phyloP scores from a whole-genome alignment of 2,329 filamentous ascomycete species.

The Trichothecium sympodiale region DNA sequence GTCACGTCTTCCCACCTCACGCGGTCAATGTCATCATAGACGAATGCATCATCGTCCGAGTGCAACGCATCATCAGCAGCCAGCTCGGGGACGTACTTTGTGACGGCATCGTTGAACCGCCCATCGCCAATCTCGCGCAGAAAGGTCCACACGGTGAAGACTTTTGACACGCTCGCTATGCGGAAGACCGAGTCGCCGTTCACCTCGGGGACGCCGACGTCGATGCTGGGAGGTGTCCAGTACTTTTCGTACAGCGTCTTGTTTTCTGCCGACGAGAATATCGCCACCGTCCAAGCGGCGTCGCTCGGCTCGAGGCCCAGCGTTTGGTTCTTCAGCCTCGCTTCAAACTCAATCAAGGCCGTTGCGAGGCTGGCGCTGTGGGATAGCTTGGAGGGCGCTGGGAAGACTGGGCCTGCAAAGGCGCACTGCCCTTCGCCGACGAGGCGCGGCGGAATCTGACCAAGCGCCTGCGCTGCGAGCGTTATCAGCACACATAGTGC shows the following conservation, averaged over 20 bases:
- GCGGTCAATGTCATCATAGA: constrained; percentile 13
- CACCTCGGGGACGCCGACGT: constrained; percentile 14
- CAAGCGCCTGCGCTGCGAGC: too few species aligned
- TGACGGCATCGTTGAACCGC: constrained; percentile 27
- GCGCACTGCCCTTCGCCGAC: too few species aligned
- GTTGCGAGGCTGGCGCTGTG: too few species aligned
- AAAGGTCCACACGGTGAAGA: constrained; percentile 29
- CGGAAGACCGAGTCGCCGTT: constrained; percentile 24
- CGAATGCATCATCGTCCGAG: not conserved
- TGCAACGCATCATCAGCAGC: constrained; percentile 6
- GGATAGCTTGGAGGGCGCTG: too few species aligned
- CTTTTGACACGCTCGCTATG: constrained; percentile 31
- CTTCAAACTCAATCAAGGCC: too few species aligned
- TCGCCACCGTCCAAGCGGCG: constrained; percentile 14
- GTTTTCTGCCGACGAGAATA: constrained; percentile 13
- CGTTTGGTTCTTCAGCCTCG: too few species aligned
- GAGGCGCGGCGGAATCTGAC: too few species aligned
- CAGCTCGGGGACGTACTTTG: constrained; percentile 30
- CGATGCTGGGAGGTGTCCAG: constrained; percentile 11
- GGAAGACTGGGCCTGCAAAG: too few species aligned
- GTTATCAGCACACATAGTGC: too few species aligned
- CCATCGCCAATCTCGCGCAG: constrained; percentile 26
- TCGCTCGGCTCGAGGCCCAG: too few species aligned
- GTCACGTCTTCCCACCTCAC: constrained; percentile 23
- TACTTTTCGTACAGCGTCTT: constrained; percentile 14